A percentile compares a stretch with the other conserved stretches of the same genome.
phyloP scores from a whole-genome alignment of 1,139 yeast species.

The Pichia sp. region DNA sequence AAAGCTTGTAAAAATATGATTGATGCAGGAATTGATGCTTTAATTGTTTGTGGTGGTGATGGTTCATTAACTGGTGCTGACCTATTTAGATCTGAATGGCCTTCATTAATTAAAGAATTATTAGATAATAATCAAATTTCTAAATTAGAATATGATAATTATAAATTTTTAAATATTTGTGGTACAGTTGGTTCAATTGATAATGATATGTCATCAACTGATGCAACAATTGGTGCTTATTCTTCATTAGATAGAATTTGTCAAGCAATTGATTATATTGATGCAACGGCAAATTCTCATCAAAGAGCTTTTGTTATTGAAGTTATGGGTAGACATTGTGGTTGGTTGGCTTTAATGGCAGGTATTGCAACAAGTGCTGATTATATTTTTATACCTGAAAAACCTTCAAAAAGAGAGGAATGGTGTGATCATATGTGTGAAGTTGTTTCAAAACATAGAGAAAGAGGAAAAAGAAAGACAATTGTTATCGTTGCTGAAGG shows the following conservation, averaged over 20 bases:
- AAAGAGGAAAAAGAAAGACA: slow-evolving; percentile 68
- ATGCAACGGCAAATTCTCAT: slow-evolving; percentile 79
- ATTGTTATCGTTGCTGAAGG: slow-evolving; percentile 83
- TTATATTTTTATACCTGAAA: slow-evolving; percentile 73
- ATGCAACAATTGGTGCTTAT: slow-evolving; percentile 76
- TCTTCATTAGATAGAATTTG: slow-evolving; percentile 73
- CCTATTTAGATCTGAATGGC: slow-evolving; percentile 74
- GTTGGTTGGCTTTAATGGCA: slow-evolving; percentile 81
- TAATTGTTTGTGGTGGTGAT: slow-evolving; percentile 82
- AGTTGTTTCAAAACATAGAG: slow-evolving; percentile 61
- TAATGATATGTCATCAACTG: slow-evolving; percentile 79
- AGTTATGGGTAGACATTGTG: slow-evolving; percentile 90
- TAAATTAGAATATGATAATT: slow-evolving; percentile 43
- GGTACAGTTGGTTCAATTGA: slow-evolving; percentile 81
- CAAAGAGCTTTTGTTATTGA: slow-evolving; percentile 80
- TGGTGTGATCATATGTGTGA: slow-evolving; percentile 65
- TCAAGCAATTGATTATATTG: slow-evolving; percentile 74
- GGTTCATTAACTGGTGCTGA: slow-evolving; percentile 85
- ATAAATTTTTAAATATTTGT: slow-evolving; percentile 59
- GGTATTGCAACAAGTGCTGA: slow-evolving; percentile 81
- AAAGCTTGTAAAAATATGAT: slow-evolving; percentile 64
- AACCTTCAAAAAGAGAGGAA: slow-evolving; percentile 54
- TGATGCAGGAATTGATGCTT: slow-evolving; percentile 67
- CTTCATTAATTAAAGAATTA: slow-evolving; percentile 58
- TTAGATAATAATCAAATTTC: slow-evolving; percentile 45